These are phyloP conservation scores for Fragilaria crotonensis DNA, from an alignment of 108 stramenopile genomes.

Conservation along the genomic window DNA sequence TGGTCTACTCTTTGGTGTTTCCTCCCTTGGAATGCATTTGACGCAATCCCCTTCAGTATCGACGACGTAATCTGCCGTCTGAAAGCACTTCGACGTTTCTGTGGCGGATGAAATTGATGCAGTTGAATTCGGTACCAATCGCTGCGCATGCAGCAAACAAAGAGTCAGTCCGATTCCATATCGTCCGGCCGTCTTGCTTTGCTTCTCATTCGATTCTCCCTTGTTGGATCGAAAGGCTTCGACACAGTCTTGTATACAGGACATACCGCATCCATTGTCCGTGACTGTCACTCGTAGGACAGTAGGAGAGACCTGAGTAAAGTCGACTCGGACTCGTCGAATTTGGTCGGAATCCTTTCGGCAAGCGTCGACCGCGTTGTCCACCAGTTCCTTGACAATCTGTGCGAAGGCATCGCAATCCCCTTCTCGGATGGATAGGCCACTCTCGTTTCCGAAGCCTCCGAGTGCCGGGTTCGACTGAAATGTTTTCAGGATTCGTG, in stretches of 20 bases:
- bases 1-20: conserved; percentile 18
- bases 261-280: conserved; percentile 83
- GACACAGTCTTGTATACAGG: conserved; percentile 71
- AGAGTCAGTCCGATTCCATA: conserved; percentile 66
- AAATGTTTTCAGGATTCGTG: conserved; percentile 57
- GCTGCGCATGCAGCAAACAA: conserved; percentile 78
- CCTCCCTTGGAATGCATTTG: conserved; percentile 34
- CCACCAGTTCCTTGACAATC: conserved; percentile 84
- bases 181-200: conserved; percentile 36
- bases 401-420: conserved; percentile 68
- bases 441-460: conserved; percentile 71
- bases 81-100: conserved; percentile 18
- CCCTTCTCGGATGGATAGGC: neutral
- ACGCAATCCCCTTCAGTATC: conserved; percentile 57
- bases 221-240: conserved; percentile 72
- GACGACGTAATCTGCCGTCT: conserved; percentile 45
- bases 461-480: conserved; percentile 71
- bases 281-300: conserved; percentile 60
- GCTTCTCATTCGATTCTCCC: neutral
- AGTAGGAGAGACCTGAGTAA: conserved; percentile 16
- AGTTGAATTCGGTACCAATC: conserved; percentile 61
- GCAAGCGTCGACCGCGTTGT: conserved; percentile 87
- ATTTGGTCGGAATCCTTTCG: conserved; percentile 2
- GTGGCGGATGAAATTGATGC: conserved; percentile 64
- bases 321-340: conserved; percentile 39